These are phyloP conservation scores for Penicillium lagena DNA, from an alignment of 495 filamentous ascomycete species.

Conservation along the genomic window DNA sequence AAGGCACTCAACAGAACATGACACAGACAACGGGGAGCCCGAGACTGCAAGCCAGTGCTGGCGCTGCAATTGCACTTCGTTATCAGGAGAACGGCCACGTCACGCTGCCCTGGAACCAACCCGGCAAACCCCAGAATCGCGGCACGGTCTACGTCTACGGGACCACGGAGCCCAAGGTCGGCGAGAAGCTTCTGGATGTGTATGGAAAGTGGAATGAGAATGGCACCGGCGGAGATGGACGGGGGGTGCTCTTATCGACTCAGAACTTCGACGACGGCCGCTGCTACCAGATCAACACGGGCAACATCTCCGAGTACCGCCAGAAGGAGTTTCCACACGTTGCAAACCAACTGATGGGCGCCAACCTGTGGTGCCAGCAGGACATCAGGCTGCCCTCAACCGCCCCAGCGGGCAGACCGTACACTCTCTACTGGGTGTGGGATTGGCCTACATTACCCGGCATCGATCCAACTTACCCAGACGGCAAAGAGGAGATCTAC, in stretches of 20 bases:
- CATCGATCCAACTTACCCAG: slow-evolving; percentile 36
- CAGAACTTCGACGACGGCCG: slow-evolving; percentile 78
- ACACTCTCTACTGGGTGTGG: slow-evolving; percentile 90
- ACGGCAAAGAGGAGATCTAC: slow-evolving; percentile 64
- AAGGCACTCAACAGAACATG: slow-evolving; percentile 41
- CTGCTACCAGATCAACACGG: slow-evolving; percentile 65
- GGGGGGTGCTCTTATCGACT: slow-evolving; percentile 64
- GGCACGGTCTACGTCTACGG: slow-evolving; percentile 81
- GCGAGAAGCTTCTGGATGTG: slow-evolving; percentile 62
- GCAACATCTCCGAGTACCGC: slow-evolving; percentile 47
- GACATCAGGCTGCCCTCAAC: slow-evolving; percentile 64
- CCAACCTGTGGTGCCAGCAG: slow-evolving; percentile 67
- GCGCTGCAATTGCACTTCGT: slow-evolving; percentile 62
- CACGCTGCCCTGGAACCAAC: slow-evolving; percentile 52
- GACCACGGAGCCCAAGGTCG: slow-evolving; percentile 55
- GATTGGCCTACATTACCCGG: slow-evolving; percentile 64
- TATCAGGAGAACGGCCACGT: slow-evolving; percentile 90
- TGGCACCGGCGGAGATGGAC: slow-evolving; percentile 68
- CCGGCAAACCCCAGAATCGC: slow-evolving; percentile 57
- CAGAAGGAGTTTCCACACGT: slow-evolving; percentile 42
- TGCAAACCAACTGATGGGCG: slow-evolving; percentile 36
- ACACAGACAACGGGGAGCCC: slow-evolving; percentile 50
- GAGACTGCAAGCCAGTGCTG: slow-evolving; percentile 58
- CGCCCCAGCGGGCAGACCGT: slow-evolving; percentile 43
- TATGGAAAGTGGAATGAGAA: slow-evolving; percentile 67